These are phyloP conservation scores for Osmanthus fragrans DNA, from an alignment of 257 asterid species.

Conservation along the genomic window DNA sequence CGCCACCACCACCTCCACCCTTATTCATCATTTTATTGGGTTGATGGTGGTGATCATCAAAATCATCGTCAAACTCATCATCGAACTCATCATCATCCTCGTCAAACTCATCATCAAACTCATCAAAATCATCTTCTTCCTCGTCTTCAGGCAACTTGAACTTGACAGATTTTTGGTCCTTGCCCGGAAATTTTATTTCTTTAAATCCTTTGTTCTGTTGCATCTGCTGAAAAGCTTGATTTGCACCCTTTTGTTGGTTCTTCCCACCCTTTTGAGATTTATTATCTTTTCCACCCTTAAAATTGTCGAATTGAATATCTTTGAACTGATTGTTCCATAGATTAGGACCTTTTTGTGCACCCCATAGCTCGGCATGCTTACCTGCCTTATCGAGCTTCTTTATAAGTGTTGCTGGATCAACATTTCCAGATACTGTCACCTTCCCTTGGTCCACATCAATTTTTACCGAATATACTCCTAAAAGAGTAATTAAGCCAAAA, in stretches of 20 bases:
- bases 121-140: slow-evolving; percentile 25
- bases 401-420: slow-evolving; percentile 53
- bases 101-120: slow-evolving; percentile 31
- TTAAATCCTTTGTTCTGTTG: slow-evolving; percentile 36
- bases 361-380: slow-evolving; percentile 74
- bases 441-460: slow-evolving; percentile 52
- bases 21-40: slow-evolving; percentile 28
- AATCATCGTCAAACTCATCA: slow-evolving; percentile 22
- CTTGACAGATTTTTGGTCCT: slow-evolving; percentile 66
- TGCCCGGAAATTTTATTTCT: slow-evolving; percentile 37
- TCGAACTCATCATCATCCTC: slow-evolving; percentile 22
- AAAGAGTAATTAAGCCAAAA: background rate
- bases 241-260: slow-evolving; percentile 34
- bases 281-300: slow-evolving; percentile 25
- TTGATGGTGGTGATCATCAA: slow-evolving; percentile 32
- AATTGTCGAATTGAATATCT: slow-evolving; percentile 44
- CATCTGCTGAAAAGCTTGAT: slow-evolving; percentile 29
- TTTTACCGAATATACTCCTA: slow-evolving; percentile 39
- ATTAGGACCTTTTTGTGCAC: slow-evolving; percentile 40
- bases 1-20: slow-evolving; percentile 27
- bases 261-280: slow-evolving; percentile 45
- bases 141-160: slow-evolving; percentile 55
- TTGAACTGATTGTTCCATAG: slow-evolving; percentile 44
- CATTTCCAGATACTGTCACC: slow-evolving; percentile 69
- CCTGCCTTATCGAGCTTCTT: slow-evolving; percentile 68